Evolutionary conservation across 345 rosid genomes (phyloP).

Genomic region (Eucalyptus pauciflora): DNA sequence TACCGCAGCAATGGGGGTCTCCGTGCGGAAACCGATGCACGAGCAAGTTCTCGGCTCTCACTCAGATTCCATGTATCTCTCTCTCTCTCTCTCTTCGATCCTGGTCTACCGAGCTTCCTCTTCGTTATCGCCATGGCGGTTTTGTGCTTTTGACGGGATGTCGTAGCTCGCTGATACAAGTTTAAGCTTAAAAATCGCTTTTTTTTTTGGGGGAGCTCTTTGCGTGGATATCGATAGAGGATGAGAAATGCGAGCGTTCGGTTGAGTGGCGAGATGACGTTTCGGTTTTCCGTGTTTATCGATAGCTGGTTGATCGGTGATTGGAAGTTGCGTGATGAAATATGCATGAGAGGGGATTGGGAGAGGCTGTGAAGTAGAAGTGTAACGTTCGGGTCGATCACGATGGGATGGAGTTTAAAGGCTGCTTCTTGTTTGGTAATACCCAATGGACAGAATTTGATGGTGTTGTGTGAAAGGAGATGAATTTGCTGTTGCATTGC

Average conservation of each 20-base stretch:
- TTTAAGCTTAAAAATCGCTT: background rate
- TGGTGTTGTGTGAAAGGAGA: background rate
- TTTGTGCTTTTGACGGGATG: background rate
- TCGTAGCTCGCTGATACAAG: background rate
- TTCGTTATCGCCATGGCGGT: background rate
- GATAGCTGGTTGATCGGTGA: background rate
- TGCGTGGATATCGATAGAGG: background rate
- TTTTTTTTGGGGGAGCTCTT: background rate
- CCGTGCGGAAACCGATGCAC: conserved; percentile 87
- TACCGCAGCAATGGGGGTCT: conserved; percentile 76
- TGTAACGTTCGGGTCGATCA: too few relatives aligned
- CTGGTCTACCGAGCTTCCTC: background rate
- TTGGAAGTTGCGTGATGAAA: background rate
- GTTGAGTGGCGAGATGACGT: background rate
- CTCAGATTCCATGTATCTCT: conserved; percentile 70
- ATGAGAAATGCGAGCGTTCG: background rate
- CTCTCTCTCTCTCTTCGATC: background rate
- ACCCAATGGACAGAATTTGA: background rate
- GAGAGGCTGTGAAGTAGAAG: background rate
- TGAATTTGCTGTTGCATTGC: background rate
- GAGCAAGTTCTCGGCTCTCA: conserved; percentile 63
- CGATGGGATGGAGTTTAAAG: background rate
- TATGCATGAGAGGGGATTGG: background rate
- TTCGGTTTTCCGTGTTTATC: background rate
- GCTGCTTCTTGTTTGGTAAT: background rate